Base-by-base conservation (phyloP, 768 basidiomycete species). In the Lactifluus piperatus region DNA sequence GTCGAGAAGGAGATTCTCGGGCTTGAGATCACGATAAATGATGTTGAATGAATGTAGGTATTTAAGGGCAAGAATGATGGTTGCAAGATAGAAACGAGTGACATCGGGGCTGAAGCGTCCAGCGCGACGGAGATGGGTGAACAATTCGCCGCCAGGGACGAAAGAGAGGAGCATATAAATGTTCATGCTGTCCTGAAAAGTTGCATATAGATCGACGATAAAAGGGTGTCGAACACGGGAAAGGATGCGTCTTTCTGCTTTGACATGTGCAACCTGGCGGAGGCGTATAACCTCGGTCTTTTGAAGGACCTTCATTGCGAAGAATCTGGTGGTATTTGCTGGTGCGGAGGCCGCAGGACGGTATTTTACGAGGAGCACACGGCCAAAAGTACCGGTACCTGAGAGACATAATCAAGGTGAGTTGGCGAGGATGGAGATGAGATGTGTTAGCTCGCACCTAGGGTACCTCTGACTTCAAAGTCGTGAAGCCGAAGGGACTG, bases 101-200 rank as follows among this genome's bases (percentile, higher is more conserved):
- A 99, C 97, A 69, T 99, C 97, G 30, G 95, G 88, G 4, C 91
- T 91, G 75, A 99, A 98, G 58, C 89, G 83, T 64, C 92, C 89
- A 0, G 94, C 94, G 49, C 97, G 84, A 58, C 97, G 88, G 37
- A 98, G 83, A 67, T 94, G 91, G 5, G 94, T 97, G 73, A 99
- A 98, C 51, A 99, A 83, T 73, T 99, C 97, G 37, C 97, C 97
- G 20, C 97, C 97, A 9, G 94, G 93, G 47, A 95, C 83, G 69
- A 94, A 95, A 51, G 92, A 94, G 76, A 98, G 84, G 62, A 99
- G 77, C 91, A 99, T 95, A 75, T 99, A 99, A 50, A 98, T 85
- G 77, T 99, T 98, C 68, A 93, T 75, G 68, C 86, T 86, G 73
- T 99, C 97, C 72, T 97, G 95, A 68, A 93, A 94, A 14, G 92